Conservation (phyloP, 2,329 filamentous ascomycete species). For the Didymella lethalis region DNA sequence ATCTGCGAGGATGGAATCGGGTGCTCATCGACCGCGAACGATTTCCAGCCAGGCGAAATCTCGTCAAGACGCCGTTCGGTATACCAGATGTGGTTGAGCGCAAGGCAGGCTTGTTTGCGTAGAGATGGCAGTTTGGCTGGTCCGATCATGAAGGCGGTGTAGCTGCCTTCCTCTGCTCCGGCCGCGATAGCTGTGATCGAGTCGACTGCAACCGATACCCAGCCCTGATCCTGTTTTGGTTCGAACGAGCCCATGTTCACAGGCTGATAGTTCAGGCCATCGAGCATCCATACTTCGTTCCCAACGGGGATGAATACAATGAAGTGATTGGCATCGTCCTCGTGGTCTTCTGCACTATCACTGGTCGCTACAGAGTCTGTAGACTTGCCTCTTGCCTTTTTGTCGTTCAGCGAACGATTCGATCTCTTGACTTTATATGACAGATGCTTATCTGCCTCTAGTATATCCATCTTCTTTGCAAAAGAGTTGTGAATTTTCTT, state of each 20-base stretch:
- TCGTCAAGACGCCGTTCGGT: slow-evolving; percentile 53
- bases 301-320: slow-evolving; percentile 83
- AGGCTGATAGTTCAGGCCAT: slow-evolving; percentile 79
- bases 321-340: slow-evolving; percentile 81
- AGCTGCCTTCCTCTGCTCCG: slow-evolving; percentile 69
- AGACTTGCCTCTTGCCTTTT: slow-evolving; percentile 44
- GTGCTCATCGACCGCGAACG: slow-evolving; percentile 44
- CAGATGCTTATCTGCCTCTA: slow-evolving; percentile 78
- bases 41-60: slow-evolving; percentile 55
- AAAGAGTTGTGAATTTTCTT: slow-evolving; percentile 89
- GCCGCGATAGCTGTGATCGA: slow-evolving; percentile 74
- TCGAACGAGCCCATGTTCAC: slow-evolving; percentile 62
- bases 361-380: slow-evolving; percentile 40
- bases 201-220: slow-evolving; percentile 70
- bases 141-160: slow-evolving; percentile 78
- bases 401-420: slow-evolving; percentile 34
- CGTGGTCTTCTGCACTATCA: slow-evolving; percentile 56
- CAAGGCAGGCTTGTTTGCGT: slow-evolving; percentile 53
- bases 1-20: slow-evolving; percentile 29
- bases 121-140: slow-evolving; percentile 67
- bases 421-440: slow-evolving; percentile 61
- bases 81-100: slow-evolving; percentile 55
- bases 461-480: slow-evolving; percentile 66
- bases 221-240: slow-evolving; percentile 57
- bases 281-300: slow-evolving; percentile 85